phyloP scores from a whole-genome alignment of 257 asterid species.

The Petrea volubilis region DNA sequence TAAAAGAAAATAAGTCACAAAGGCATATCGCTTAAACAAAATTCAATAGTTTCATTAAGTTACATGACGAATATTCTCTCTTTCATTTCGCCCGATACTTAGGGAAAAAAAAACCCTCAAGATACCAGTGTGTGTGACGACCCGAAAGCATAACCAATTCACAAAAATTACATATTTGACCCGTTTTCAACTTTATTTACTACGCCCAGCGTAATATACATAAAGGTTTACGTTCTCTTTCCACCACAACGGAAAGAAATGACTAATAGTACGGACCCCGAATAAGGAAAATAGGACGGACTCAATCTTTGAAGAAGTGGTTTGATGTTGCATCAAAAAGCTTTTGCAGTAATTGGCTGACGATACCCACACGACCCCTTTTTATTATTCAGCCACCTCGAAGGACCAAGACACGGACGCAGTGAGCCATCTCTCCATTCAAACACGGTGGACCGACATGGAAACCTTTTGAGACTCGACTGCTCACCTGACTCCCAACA shows the following conservation, averaged over 20 bases:
- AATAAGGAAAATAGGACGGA: conserved; percentile 25
- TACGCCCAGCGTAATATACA: conserved; percentile 30
- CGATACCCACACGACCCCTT: conserved; percentile 17
- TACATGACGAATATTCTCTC: not conserved
- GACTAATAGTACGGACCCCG: conserved; percentile 18
- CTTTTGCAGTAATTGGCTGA: conserved; percentile 13
- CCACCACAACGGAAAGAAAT: conserved; percentile 15
- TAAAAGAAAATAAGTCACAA: not conserved
- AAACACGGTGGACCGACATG: not conserved
- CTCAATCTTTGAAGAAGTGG: conserved; percentile 22
- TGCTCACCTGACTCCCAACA: conserved; percentile 25
- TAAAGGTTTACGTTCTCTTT: not conserved
- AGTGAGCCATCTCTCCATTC: conserved; percentile 16
- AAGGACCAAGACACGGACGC: conserved; percentile 10
- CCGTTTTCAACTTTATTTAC: conserved; percentile 25
- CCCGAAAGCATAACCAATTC: not conserved
- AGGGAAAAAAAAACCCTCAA: not conserved
- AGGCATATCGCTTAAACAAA: not conserved
- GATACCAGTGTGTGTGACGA: not conserved
- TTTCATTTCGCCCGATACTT: not conserved
- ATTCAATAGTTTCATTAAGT: not conserved
- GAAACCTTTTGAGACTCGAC: conserved; percentile 6
- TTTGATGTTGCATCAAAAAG: conserved; percentile 17
- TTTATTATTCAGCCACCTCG: conserved; percentile 18
- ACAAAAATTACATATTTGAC: conserved; percentile 28